These are phyloP conservation scores for Ustilago nuda DNA, from an alignment of 1,284 basidiomycete genomes.

Conservation along the genomic window DNA sequence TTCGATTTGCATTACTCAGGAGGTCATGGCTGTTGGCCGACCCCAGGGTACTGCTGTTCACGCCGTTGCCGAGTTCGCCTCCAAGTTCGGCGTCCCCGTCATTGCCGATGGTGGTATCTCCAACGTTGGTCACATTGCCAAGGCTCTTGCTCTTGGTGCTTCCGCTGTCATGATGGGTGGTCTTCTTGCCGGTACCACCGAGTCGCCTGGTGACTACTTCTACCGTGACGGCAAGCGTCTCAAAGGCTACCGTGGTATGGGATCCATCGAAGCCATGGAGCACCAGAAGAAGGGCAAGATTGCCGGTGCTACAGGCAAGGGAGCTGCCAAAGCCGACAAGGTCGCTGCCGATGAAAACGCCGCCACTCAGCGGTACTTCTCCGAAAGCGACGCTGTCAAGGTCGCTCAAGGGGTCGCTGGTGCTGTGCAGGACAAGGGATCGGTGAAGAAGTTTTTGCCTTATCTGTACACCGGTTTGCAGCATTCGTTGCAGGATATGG, in stretches of 20 bases:
- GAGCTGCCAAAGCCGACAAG: constrained; percentile 72
- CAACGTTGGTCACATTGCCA: constrained; percentile 98
- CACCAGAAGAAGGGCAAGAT: constrained; percentile 64
- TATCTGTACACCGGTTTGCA: constrained; percentile 93
- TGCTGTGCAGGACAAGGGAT: constrained; percentile 97
- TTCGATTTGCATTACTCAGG: constrained; percentile 99
- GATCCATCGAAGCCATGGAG: constrained; percentile 73
- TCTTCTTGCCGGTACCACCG: constrained; percentile 92
- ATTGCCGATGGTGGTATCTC: constrained; percentile 97
- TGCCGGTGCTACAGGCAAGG: constrained; percentile 70
- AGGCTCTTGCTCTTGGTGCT: constrained; percentile 92
- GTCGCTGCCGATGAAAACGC: constrained; percentile 78
- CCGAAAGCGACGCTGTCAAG: constrained; percentile 92
- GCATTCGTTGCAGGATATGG: constrained; percentile 95
- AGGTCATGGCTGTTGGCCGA: constrained; percentile 99
- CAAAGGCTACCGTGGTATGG: constrained; percentile 99
- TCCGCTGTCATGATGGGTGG: constrained; percentile 99
- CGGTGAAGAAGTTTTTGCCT: constrained; percentile 84
- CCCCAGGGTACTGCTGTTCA: constrained; percentile 97
- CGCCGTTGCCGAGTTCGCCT: constrained; percentile 92
- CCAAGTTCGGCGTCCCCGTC: constrained; percentile 93
- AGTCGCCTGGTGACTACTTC: constrained; percentile 98
- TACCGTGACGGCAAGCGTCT: constrained; percentile 98
- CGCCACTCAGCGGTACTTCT: constrained; percentile 96
- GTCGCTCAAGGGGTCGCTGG: constrained; percentile 93